Conservation (phyloP, 305 asterid species). For the Fraxinus velutina region DNA sequence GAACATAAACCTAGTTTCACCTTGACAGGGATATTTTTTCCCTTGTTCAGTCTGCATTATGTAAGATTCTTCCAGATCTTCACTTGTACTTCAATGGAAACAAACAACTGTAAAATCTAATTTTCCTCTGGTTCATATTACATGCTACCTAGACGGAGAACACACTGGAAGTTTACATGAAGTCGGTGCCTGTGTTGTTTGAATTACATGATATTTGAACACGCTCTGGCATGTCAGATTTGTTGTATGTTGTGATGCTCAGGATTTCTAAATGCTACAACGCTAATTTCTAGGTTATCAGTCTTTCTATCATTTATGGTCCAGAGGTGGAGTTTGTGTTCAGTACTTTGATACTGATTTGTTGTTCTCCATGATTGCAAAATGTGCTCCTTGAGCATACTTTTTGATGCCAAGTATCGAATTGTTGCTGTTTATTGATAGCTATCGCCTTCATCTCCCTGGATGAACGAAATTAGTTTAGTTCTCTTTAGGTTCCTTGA, state of each 20-base stretch:
- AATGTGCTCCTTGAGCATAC: background rate
- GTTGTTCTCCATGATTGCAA: background rate
- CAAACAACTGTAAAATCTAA: background rate
- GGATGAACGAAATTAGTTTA: background rate
- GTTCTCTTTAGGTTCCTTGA: background rate
- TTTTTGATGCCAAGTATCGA: background rate
- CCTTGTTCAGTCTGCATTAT: background rate
- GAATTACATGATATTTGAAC: background rate
- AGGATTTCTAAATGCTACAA: background rate
- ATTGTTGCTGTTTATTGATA: background rate
- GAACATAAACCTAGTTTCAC: background rate
- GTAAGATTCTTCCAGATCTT: background rate
- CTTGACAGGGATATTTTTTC: background rate
- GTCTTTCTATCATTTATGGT: background rate
- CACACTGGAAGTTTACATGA: slow-evolving; percentile 6
- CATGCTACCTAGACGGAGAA: background rate
- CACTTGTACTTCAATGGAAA: background rate
- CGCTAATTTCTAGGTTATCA: background rate
- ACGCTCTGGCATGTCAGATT: background rate
- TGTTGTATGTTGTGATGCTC: background rate
- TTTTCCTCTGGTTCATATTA: background rate
- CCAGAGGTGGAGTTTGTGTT: background rate
- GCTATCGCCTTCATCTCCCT: background rate
- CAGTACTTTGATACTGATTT: background rate
- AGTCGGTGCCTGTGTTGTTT: background rate